Evolutionary conservation across 768 basidiomycete species (phyloP), one percentile per base, ranked within the genome.

Genomic region (Tricholoma furcatifolium): DNA sequence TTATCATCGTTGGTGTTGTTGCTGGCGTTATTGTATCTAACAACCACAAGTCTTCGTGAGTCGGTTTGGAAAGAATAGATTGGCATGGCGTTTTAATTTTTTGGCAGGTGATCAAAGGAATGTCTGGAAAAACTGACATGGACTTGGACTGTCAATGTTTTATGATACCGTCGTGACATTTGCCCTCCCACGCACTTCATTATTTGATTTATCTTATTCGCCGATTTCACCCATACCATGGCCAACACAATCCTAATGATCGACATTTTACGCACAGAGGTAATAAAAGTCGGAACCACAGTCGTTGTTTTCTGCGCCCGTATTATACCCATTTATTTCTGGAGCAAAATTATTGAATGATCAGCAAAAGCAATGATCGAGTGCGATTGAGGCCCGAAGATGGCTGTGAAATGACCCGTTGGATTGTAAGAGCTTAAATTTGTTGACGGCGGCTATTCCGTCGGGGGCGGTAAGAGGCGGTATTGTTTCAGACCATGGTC

Each of bases 1-100:
- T 85, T 57, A 80, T 91, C 43, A 74, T 83, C 41, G 85, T 80
- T 41, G 76, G 88, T 47, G 74, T 91, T 27, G 73, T 81, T 23
- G 84, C 79, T 5, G 75, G 84, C 30, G 77, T 87, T 23, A 70
- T 81, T 18, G n/a, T n/a, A 77, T 70, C 40, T 74, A 78, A 48
- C 62, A 73, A n/a, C n/a, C n/a, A n/a, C n/a, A n/a, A n/a, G n/a
- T n/a, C n/a, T 54, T 42, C 23, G 18, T 53, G 41, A 56, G 56
- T 54, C 15, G 9, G 38, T 18, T 18, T 32, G 6, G 18, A 17
- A 18, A 10, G 36, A 4, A 0, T 3, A 18, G 15, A 17, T 3
- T n/a, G 6, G n/a, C 21, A 42, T 14, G 30, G 30, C 6, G 23
- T 23, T 30, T 38, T 11, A 39, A n/a, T n/a, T 21, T 40, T 34